Evolutionary conservation across 2,329 filamentous ascomycete species (phyloP).

Genomic region (Aspergillus persii): DNA sequence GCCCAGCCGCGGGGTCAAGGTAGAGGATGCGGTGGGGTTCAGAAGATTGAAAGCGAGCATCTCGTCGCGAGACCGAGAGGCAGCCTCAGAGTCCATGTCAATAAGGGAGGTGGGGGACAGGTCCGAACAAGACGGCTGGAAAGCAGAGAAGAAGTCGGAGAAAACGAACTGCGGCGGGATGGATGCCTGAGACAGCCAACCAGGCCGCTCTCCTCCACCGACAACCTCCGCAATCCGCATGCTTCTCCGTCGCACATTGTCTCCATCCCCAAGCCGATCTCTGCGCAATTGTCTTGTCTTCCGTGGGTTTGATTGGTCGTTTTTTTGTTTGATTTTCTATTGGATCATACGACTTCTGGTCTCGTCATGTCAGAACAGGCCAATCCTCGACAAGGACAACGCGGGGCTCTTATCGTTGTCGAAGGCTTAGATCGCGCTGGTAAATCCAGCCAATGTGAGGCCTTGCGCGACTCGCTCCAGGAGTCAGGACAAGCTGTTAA

Average conservation of each 20-base stretch:
- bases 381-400: slow-evolving; percentile 19
- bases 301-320: not conserved
- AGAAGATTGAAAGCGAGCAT: slow-evolving; percentile 42
- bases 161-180: not conserved
- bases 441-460: slow-evolving; percentile 84
- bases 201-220: not conserved
- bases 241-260: not conserved
- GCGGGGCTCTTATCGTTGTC: slow-evolving; percentile 76
- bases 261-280: not conserved
- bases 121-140: slow-evolving; percentile 10
- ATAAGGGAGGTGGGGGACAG: not conserved
- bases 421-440: slow-evolving; percentile 88
- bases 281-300: not conserved
- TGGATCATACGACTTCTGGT: not conserved
- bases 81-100: slow-evolving; percentile 30
- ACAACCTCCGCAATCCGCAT: not conserved
- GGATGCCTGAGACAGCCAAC: not conserved
- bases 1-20: slow-evolving; percentile 63
- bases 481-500: slow-evolving; percentile 52
- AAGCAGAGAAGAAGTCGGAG: slow-evolving; percentile 13
- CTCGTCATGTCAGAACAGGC: slow-evolving; percentile 16
- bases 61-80: slow-evolving; percentile 21
- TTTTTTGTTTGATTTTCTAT: not conserved
- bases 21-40: slow-evolving; percentile 27
- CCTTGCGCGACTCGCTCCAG: slow-evolving; percentile 58